Conservation (phyloP, 768 basidiomycete genomes). For the Lactarius tabidus region DNA sequence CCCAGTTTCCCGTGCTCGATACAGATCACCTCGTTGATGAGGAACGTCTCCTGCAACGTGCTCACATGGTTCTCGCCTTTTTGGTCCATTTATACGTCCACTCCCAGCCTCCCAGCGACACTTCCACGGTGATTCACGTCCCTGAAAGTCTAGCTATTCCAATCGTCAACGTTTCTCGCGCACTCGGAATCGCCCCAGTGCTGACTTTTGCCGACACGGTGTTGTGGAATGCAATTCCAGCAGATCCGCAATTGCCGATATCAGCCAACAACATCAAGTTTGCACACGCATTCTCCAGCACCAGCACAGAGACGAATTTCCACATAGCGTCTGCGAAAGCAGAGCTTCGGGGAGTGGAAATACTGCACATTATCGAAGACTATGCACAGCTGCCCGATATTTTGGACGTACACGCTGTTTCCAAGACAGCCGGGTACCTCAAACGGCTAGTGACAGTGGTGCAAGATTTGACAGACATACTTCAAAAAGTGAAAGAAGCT, state of each 20-base stretch:
- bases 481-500: constrained; percentile 60
- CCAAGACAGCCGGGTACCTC: constrained; percentile 72
- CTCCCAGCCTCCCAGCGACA: constrained; percentile 50
- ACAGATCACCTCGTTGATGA: constrained; percentile 50
- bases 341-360: constrained; percentile 83
- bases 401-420: constrained; percentile 56
- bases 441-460: constrained; percentile 62
- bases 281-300: constrained; percentile 74
- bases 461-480: constrained; percentile 65
- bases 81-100: constrained; percentile 89
- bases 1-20: constrained; percentile 69
- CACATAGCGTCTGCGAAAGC: constrained; percentile 79
- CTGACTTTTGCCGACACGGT: constrained; percentile 96
- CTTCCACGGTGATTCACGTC: constrained; percentile 46
- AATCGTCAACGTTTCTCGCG: constrained; percentile 66
- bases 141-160: constrained; percentile 78
- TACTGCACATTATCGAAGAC: constrained; percentile 83
- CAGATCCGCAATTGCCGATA: constrained; percentile 53
- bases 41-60: constrained; percentile 67
- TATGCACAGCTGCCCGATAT: constrained; percentile 73
- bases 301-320: constrained; percentile 81
- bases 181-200: constrained; percentile 85
- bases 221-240: constrained; percentile 81
- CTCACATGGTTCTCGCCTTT: constrained; percentile 87
- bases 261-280: constrained; percentile 73